Evolutionary conservation across 2,329 filamentous ascomycete genomes (phyloP).

Genomic region (Pyrenophora teres): DNA sequence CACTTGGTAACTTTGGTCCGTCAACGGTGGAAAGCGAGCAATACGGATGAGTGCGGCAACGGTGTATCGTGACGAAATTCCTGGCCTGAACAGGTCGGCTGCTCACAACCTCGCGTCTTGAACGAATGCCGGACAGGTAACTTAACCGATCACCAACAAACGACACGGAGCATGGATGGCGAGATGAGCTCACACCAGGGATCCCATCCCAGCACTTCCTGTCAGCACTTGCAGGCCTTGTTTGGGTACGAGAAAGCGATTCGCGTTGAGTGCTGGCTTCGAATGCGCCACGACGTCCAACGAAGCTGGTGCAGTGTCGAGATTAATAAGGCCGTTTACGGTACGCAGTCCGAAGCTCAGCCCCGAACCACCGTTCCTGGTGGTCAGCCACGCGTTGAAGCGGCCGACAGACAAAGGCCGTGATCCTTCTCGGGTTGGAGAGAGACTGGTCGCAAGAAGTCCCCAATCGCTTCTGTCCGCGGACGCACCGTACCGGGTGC

Average conservation of each 20-base stretch:
- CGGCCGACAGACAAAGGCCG: not conserved
- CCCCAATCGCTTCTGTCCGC: conserved; percentile 11
- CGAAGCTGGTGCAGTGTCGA: not conserved
- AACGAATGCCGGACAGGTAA: not conserved
- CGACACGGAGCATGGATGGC: not conserved
- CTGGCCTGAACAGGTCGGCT: not conserved
- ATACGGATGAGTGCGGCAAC: too few relatives aligned
- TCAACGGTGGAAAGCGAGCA: not conserved
- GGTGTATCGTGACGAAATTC: not conserved
- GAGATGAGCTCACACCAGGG: not conserved
- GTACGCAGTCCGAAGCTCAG: not conserved
- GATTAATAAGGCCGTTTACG: not conserved
- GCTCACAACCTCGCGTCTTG: not conserved
- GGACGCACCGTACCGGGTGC: conserved; percentile 12
- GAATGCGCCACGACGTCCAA: not conserved
- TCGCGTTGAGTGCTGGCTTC: not conserved
- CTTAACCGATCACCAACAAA: conserved; percentile 6
- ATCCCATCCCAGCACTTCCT: not conserved
- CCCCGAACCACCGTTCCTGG: not conserved
- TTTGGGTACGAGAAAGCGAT: not conserved
- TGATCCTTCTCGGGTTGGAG: not conserved
- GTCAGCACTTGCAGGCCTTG: not conserved
- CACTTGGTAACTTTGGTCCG: not conserved
- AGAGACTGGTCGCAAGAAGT: conserved; percentile 14
- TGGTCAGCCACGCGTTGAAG: not conserved